Evolutionary conservation across 2,329 filamentous ascomycete species (phyloP), one percentile per base, ranked within the genome.

Genomic region (Emmonsia crescens): DNA sequence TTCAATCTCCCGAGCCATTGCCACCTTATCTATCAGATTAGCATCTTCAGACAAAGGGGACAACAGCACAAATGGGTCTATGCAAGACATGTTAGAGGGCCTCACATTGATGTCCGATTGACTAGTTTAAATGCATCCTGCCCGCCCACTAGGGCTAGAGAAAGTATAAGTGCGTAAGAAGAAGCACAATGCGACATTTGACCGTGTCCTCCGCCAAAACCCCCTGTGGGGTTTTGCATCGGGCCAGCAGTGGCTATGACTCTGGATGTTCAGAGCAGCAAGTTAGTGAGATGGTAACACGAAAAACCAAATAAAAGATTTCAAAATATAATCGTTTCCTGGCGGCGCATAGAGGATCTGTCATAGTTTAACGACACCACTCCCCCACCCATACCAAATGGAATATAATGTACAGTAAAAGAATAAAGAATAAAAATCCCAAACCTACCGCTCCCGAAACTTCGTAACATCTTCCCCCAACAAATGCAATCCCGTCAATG

Each of bases 131-230:
- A 89, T 49, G 85, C 84, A 61, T 88, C 86, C 62, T 87, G 77
- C 9, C 89, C 90, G 59, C 89, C 91, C 49, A 93, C 88, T 64
- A 91, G 83, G 29, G 88, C 84, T 59, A 99, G 79, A 54, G 89
- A 85, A 62, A 99, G 82, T 24, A 96, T 77, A 48, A 87, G 83
- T 56, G 92, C 91, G 80, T 97, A 99, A 0, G 89, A 91, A 55
- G 89, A 88, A 62, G 94, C 94, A 67, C 94, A 83, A 75, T 99
- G 94, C 60, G 90, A 91, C 66, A 84, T 81, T 72, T 97, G 94
- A 33, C 93, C 91, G 73, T 91, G 88, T n/a, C 94, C 92, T 65
- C 93, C 94, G 59, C 91, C 94, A 73, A 96, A 96, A 2, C 94
- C 94, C 58, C 94, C 94, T 19, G 80, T 81, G 27, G 80, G 74